Base-by-base conservation (phyloP, 768 basidiomycete genomes). In the Russula emetica region DNA sequence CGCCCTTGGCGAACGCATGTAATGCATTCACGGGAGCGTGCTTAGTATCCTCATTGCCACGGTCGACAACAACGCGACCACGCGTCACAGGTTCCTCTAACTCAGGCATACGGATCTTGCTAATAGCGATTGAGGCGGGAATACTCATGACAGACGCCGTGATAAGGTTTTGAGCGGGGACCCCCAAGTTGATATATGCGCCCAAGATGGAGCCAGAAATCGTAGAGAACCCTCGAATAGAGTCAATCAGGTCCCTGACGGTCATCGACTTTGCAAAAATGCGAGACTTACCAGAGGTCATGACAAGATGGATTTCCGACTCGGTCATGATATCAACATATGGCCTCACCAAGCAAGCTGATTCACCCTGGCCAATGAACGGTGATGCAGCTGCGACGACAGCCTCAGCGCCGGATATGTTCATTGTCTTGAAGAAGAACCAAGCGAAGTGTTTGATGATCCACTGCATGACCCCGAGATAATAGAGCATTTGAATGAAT, bases 71-170 rank as follows among this genome's bases (percentile, higher is more conserved):
- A 62, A 94, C 82, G 38, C 78, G 83, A 14, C 93, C 93, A 38
- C 89, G 87, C 32, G 93, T 94, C 50, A 93, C 82, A 32, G 93
- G 93, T 67, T 90, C 90, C 22, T 94, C 93, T 30, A 80, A 73
- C 76, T 96, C 94, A 0, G 94, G 94, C 38, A 86, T 68, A 50
- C 93, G 90, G 70, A 95, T 79, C 76, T 96, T 96, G 72, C 87
- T 89, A 70, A 96, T 94, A 2, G 93, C 83, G 72, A 96, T 94
- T 16, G 92, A 94, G 0, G 94, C 94, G 22, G 94, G 94, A 65
- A 97, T 96, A 73, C 87, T 90, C 94, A 96, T 96, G 63, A 95
- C 88, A 9, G 91, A 92, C 6, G 94, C 88, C 2, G 93, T 94
- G 69, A 94, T 79, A 26, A 93, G 79, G 71, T 90, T 94, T 73